Conservation (phyloP, 2,329 filamentous ascomycete species). For the Simplicillium sp. region DNA sequence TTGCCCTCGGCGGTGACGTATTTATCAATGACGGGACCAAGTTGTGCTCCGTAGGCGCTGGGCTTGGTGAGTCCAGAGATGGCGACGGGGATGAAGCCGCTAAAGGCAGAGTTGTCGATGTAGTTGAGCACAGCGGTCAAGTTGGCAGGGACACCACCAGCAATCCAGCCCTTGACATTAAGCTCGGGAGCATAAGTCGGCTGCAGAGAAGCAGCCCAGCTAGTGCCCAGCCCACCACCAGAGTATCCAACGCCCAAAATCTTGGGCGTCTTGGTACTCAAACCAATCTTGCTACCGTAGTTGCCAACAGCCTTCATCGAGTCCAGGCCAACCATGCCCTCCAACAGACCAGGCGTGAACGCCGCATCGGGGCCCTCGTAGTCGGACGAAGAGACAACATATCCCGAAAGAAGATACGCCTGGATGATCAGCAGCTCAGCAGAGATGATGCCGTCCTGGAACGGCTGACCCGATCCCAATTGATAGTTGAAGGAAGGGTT, state of each 20-base stretch:
- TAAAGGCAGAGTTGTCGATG: not conserved
- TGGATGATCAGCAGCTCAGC: not conserved
- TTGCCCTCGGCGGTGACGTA: not conserved
- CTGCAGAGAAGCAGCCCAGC: not conserved
- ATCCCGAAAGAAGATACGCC: not conserved
- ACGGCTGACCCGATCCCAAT: not conserved
- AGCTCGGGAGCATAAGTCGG: not conserved
- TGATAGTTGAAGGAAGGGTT: slow-evolving; percentile 1
- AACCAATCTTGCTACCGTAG: not conserved
- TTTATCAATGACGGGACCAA: not conserved
- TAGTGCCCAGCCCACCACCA: not conserved
- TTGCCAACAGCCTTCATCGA: not conserved
- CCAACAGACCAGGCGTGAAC: not conserved
- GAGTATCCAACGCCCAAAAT: not conserved
- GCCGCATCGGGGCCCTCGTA: not conserved
- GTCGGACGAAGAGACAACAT: not conserved
- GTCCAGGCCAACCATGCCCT: not conserved
- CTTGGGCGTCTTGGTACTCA: not conserved
- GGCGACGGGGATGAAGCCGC: not conserved
- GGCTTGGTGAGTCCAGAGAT: slow-evolving; percentile 20
- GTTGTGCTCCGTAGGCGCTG: not conserved
- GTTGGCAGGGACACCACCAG: not conserved
- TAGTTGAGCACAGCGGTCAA: not conserved
- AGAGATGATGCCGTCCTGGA: not conserved
- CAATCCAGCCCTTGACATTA: not conserved